These are phyloP conservation scores for Chaetomium tenue DNA, from an alignment of 495 filamentous ascomycete species.

Conservation along the genomic window DNA sequence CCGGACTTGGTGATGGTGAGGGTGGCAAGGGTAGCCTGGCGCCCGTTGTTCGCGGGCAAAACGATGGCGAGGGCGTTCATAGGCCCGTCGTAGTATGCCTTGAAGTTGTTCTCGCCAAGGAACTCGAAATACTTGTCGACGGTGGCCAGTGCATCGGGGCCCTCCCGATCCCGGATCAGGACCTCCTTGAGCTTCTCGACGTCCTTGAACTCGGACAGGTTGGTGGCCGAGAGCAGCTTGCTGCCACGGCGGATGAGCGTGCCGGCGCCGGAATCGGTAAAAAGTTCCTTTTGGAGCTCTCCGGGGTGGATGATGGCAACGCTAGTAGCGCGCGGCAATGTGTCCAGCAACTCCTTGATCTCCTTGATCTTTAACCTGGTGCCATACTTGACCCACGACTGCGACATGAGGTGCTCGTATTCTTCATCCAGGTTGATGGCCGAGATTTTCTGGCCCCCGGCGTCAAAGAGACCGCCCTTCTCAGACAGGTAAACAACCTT, in stretches of 20 bases:
- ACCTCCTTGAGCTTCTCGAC: constrained; percentile 74
- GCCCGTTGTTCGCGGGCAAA: constrained; percentile 60
- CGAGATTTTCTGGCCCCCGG: constrained; percentile 92
- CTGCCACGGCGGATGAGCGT: constrained; percentile 92
- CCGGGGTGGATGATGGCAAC: constrained; percentile 97
- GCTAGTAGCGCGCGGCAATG: constrained; percentile 85
- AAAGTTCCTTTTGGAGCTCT: constrained; percentile 92
- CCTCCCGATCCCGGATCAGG: constrained; percentile 80
- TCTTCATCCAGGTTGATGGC: constrained; percentile 98
- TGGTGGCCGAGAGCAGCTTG: constrained; percentile 75
- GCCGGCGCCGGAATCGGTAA: constrained; percentile 93
- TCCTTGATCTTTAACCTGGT: constrained; percentile 98
- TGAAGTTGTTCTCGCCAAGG: constrained; percentile 74
- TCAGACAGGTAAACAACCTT: constrained; percentile 99
- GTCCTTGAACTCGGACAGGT: constrained; percentile 76
- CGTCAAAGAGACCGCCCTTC: constrained; percentile 95
- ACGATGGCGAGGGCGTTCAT: constrained; percentile 97
- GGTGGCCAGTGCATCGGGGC: constrained; percentile 75
- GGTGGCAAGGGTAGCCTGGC: constrained; percentile 77
- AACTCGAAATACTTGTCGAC: constrained; percentile 84
- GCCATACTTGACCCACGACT: constrained; percentile 94
- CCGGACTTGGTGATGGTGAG: constrained; percentile 94
- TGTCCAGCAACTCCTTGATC: constrained; percentile 88
- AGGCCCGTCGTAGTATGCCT: constrained; percentile 92
- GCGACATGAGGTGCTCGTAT: constrained; percentile 89